phyloP scores from a whole-genome alignment of 306 rosid genomes.

The Vigna reflexopilosa region DNA sequence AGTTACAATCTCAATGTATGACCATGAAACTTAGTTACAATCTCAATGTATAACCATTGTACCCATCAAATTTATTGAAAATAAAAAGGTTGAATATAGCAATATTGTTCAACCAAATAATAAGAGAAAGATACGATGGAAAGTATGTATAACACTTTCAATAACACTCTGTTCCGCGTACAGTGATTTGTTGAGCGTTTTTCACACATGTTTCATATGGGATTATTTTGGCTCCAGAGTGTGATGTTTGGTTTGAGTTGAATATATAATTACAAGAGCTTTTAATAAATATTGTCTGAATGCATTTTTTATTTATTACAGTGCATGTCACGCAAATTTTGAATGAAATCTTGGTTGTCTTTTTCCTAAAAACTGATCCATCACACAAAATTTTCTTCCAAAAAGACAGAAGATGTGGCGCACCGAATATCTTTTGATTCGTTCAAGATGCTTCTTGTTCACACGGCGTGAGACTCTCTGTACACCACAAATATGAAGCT shows the following conservation, averaged over 20 bases:
- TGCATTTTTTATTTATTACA: not conserved
- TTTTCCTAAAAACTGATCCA: not conserved
- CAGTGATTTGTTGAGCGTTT: too few species aligned
- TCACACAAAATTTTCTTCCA: not conserved
- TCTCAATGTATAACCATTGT: too few species aligned
- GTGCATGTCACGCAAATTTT: not conserved
- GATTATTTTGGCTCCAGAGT: too few species aligned
- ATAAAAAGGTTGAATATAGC: too few species aligned
- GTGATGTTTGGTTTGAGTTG: not conserved
- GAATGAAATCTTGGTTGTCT: not conserved
- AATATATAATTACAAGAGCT: not conserved
- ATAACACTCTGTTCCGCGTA: too few species aligned
- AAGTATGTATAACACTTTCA: too few species aligned
- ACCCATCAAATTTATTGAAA: too few species aligned
- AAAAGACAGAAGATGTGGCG: not conserved
- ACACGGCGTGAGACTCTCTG: not conserved
- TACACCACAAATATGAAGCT: not conserved
- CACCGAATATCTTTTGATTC: constrained; percentile 13
- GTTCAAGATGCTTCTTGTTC: not conserved
- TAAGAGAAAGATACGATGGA: too few species aligned
- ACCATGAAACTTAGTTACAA: too few species aligned
- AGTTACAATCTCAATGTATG: too few species aligned
- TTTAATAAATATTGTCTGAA: not conserved
- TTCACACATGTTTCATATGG: too few species aligned
- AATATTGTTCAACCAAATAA: too few species aligned